Conservation (phyloP, 2,329 filamentous ascomycete genomes). For the Trichoderma sp. region DNA sequence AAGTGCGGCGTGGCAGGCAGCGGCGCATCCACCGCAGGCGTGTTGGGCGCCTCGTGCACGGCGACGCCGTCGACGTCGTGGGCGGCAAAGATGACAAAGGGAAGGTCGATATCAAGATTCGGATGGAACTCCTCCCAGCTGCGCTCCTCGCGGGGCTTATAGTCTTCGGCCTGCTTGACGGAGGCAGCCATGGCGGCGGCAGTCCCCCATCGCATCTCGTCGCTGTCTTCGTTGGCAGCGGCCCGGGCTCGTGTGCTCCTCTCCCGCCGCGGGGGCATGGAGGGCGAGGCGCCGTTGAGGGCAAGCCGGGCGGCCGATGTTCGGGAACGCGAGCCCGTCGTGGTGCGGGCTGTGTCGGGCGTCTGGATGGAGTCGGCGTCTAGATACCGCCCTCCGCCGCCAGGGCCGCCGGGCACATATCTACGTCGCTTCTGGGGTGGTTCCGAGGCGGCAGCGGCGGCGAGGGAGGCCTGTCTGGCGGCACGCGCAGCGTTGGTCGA, state of each 20-base stretch:
- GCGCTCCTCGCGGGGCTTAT: constrained; percentile 94
- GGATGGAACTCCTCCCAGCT: constrained; percentile 98
- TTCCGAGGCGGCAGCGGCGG: constrained; percentile 50
- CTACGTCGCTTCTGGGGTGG: constrained; percentile 70
- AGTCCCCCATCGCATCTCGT: constrained; percentile 75
- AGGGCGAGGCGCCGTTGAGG: constrained; percentile 42
- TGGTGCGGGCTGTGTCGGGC: constrained; percentile 46
- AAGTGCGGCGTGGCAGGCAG: constrained; percentile 39
- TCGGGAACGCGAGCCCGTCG: constrained; percentile 55
- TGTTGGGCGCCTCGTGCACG: constrained; percentile 45
- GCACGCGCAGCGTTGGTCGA: constrained; percentile 48
- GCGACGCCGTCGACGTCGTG: constrained; percentile 81
- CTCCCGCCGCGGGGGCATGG: constrained; percentile 58
- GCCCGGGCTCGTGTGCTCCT: constrained; percentile 58
- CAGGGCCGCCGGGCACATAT: constrained; percentile 85
- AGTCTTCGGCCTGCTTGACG: constrained; percentile 89
- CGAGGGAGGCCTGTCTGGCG: constrained; percentile 42
- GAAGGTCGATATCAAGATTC: constrained; percentile 84
- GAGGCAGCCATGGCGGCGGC: constrained; percentile 87
- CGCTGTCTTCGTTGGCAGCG: constrained; percentile 55
- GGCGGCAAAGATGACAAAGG: constrained; percentile 75
- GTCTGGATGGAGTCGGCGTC: constrained; percentile 69
- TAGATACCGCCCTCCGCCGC: constrained; percentile 81
- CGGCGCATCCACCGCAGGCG: constrained; percentile 38
- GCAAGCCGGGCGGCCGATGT: constrained; percentile 48